A percentile compares a stretch with the other conserved stretches of the same genome.
Conservation (phyloP, 1,284 basidiomycete genomes). For the Tilletiopsis washingtonensis region DNA sequence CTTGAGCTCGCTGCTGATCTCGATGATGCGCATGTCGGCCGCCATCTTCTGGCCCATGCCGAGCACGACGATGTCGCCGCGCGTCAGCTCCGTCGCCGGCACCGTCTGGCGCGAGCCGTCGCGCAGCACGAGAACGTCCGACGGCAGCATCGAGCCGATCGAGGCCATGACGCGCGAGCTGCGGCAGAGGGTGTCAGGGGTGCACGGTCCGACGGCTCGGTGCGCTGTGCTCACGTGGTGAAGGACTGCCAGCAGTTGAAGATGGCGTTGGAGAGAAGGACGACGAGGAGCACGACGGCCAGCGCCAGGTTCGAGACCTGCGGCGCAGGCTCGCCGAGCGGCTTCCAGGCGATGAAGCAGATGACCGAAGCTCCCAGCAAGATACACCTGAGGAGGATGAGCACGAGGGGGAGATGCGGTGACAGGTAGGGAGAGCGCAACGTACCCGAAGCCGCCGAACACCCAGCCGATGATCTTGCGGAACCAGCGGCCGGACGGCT, state of each 20-base stretch:
- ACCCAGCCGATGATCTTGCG: constrained; percentile 54
- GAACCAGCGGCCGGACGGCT: constrained; percentile 53
- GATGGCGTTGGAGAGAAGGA: constrained; percentile 49
- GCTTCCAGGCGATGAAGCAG: constrained; percentile 54
- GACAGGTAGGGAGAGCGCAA: no score
- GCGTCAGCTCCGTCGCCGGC: constrained; percentile 60
- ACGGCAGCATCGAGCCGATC: constrained; percentile 54
- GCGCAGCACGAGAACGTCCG: constrained; percentile 56
- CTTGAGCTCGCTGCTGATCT: constrained; percentile 54
- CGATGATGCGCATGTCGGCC: constrained; percentile 50
- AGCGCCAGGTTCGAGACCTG: constrained; percentile 54
- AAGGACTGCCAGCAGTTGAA: constrained; percentile 53
- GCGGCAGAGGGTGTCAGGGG: no score
- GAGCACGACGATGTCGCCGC: constrained; percentile 58
- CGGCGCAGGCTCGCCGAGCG: constrained; percentile 53
- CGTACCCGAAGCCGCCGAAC: constrained; percentile 58
- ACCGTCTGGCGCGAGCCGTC: constrained; percentile 57
- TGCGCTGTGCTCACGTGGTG: no score
- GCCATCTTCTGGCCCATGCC: constrained; percentile 51
- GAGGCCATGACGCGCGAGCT: constrained; percentile 48
- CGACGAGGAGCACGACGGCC: constrained; percentile 48
- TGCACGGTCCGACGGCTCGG: no score
- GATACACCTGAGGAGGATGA: no score
- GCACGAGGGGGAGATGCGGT: no score
- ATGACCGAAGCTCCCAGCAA: constrained; percentile 56